Evolutionary conservation across 1,284 basidiomycete genomes (phyloP), one percentile per base, ranked within the genome.

Genomic region (Leccinum pallidistipes): DNA sequence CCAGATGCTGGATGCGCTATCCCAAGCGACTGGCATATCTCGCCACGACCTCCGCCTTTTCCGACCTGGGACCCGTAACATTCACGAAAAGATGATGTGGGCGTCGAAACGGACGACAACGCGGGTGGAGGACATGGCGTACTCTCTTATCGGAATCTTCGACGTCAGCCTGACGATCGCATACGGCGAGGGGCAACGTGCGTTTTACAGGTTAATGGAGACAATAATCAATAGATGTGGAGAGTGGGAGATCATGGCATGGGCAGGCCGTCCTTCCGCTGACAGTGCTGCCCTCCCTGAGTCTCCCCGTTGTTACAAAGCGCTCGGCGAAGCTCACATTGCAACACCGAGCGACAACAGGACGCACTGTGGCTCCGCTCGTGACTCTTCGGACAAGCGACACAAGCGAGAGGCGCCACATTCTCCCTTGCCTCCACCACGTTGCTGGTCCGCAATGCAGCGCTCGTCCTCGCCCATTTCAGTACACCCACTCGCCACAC

Each of bases 161-260:
- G 74, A 73, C 12, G 65, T 73, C 49, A 73, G 73, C 65, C 47
- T 76, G 60, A 65, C 73, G 34, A 65, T 76, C 16, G 73, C 74
- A 18, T 76, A 73, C n/a, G 71, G 71, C 21, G 71, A 73, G 36
- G 73, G 74, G 1, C 62, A 66, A 38, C 71, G 74, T 4, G 71
- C 71, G 3, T 75, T 75, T 31, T 60, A 65, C 34, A 64, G 71
- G 53, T 38, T 75, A 57, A 69, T 75, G 69, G 74, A 76, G 21
- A 21, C 68, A 1, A 71, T 73, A 55, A 62, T 73, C 43, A 60
- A 65, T 40, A 64, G 69, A 36, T 70, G 69, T n/a, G 72, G 61
- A 5, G 71, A 73, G 32, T 73, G 74, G 71, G 71, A 76, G 29
- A 74, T 73, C 38, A 73, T 76, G 65, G 74, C 71, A 1, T 74